Percentiles rank a stretch among this genome's conserved stretches.
These are phyloP conservation scores for Crithidia bombi DNA, from an alignment of 208 protist species.

Conservation along the genomic window DNA sequence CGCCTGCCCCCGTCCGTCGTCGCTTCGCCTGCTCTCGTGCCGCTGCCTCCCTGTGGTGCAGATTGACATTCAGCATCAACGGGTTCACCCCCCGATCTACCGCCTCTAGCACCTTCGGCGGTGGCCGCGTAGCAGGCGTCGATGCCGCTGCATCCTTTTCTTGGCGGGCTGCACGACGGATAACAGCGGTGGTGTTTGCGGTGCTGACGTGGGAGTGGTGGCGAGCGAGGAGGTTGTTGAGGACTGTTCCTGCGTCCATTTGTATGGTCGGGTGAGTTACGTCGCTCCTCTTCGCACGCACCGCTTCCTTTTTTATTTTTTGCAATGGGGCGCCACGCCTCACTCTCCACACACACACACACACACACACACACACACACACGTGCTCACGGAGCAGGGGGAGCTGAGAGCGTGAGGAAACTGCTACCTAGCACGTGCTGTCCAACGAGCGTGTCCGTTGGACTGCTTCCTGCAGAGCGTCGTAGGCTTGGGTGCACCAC, in stretches of 20 bases:
- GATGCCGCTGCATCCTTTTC: not conserved
- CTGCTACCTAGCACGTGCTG: no score
- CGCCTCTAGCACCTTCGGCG: conserved; percentile 27
- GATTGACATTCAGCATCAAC: conserved; percentile 13
- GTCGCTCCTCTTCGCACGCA: not conserved
- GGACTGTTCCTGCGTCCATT: conserved; percentile 24
- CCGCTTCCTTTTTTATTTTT: no score
- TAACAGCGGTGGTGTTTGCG: not conserved
- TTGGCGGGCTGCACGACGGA: not conserved
- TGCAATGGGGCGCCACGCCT: no score
- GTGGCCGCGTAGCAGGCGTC: conserved; percentile 14
- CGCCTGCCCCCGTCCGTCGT: not conserved
- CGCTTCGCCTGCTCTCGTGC: conserved; percentile 25
- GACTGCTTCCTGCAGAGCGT: no score
- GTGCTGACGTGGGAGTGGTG: conserved; percentile 2
- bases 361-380: not conserved
- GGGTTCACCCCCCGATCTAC: conserved; percentile 31
- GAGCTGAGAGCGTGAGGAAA: no score
- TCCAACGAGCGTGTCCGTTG: no score
- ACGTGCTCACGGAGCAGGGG: no score
- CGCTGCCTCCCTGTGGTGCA: conserved; percentile 15
- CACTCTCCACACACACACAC: not conserved
- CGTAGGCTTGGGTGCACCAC: no score
- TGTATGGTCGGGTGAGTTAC: no score
- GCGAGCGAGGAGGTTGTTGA: conserved; percentile 28